Conservation (phyloP, 2,329 filamentous ascomycete genomes). For the Clonostachys byssicola region DNA sequence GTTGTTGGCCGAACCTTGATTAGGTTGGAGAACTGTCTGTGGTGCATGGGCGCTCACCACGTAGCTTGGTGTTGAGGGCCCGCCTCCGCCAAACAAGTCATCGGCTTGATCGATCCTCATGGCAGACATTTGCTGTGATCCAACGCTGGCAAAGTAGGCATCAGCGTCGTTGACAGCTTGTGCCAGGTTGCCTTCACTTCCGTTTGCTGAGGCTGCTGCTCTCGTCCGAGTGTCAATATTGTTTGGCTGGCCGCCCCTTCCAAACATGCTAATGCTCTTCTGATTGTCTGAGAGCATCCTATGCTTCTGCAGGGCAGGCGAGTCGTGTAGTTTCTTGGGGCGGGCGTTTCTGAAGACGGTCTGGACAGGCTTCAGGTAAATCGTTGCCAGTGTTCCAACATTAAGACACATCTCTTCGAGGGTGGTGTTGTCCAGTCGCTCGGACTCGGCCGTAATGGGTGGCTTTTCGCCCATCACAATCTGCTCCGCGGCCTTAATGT, state of each 20-base stretch:
- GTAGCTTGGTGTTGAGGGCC: conserved; percentile 49
- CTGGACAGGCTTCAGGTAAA: conserved; percentile 96
- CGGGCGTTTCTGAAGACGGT: conserved; percentile 91
- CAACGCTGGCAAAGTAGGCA: conserved; percentile 81
- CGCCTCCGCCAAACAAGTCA: conserved; percentile 54
- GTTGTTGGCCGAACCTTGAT: conserved; percentile 59
- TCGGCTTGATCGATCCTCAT: conserved; percentile 62
- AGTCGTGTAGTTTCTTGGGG: conserved; percentile 73
- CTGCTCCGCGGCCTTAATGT: conserved; percentile 78
- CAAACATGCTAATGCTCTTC: conserved; percentile 57
- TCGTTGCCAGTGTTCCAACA: conserved; percentile 91
- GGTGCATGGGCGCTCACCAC: conserved; percentile 81
- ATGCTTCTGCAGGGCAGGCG: conserved; percentile 78
- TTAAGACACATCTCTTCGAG: conserved; percentile 97
- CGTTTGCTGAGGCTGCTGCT: conserved; percentile 14
- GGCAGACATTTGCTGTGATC: conserved; percentile 67
- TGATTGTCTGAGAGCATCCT: conserved; percentile 49
- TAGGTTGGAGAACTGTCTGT: conserved; percentile 70
- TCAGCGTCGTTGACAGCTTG: conserved; percentile 80
- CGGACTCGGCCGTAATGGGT: conserved; percentile 90
- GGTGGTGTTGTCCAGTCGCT: conserved; percentile 85
- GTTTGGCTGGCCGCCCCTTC: conserved; percentile 44
- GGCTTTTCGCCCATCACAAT: conserved; percentile 98
- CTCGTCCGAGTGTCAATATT: conserved; percentile 41
- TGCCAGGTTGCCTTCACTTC: conserved; percentile 46